Evolutionary conservation across 805 yeast genomes (phyloP), one percentile per base, ranked within the genome.

Genomic region (Wickerhamomyces pijperi): DNA sequence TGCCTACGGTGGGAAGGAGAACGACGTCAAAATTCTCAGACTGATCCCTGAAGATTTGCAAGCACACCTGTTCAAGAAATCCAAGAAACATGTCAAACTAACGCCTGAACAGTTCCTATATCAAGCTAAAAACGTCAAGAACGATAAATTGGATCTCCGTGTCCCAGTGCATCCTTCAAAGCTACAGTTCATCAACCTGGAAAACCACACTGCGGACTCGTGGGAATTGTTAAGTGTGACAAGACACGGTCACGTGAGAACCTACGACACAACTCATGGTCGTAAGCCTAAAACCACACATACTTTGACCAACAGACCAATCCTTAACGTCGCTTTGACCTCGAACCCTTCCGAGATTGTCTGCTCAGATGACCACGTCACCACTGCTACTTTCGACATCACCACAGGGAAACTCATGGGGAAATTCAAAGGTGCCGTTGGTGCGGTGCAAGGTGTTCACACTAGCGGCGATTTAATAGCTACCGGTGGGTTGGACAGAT

Each of bases 1-100:
- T 58, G 95, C 92, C 1, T 74, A 65, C 50, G 97, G 97, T 28
- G 98, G 97, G 21, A 75, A 84, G 52, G 94, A 87, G 49, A 76
- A 76, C 42, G 88, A 84, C 54, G 60, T 83, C 5, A 72, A 72
- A 38, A 59, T 79, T 17, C 55, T 72, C 36, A 47, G 61, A 34
- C 44, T 74, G 18, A 62, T 59, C 37, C 12, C 12, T 4, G 29
- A 25, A 13, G 29, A 25, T 4, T 5, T 9, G 12, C 5, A 8
- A n/a, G n/a, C n/a, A n/a, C n/a, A n/a, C n/a, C n/a, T n/a, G n/a
- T n/a, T n/a, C n/a, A n/a, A 25, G n/a, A 9, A 25, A 25, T 11
- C 29, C 29, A 25, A 25, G n/a, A 25, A 32, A 16, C 8, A 28
- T 42, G 4, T 37, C 42, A 1, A 15, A 31, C 17, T 47, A 18